Conservation (phyloP, 306 rosid species). For the Acacia confusa region DNA sequence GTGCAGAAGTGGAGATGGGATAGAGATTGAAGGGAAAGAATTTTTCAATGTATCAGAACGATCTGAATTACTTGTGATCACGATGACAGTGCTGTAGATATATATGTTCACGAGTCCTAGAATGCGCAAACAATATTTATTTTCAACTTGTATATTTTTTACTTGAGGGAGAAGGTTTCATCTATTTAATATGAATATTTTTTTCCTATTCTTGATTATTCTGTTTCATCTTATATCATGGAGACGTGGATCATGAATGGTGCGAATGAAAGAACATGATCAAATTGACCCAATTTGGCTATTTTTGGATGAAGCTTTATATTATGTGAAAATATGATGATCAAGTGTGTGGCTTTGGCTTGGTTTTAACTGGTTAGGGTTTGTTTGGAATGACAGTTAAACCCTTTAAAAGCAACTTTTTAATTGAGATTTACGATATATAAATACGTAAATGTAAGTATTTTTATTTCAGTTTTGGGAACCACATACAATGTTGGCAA, state of each 20-base stretch:
- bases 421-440: too few species aligned
- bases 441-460: too few species aligned
- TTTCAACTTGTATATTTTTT: not conserved
- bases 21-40: conserved; percentile 35
- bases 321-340: not conserved
- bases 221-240: not conserved
- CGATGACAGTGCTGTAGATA: not conserved
- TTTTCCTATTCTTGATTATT: not conserved
- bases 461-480: too few species aligned
- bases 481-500: too few species aligned
- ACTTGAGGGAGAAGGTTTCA: not conserved
- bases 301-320: not conserved
- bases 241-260: not conserved
- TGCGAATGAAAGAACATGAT: not conserved
- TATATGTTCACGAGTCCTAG: not conserved
- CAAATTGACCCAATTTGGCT: not conserved
- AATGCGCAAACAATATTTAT: not conserved
- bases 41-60: conserved; percentile 30
- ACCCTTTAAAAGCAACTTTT: too few species aligned
- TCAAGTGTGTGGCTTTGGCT: not conserved
- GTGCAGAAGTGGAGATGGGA: conserved; percentile 27
- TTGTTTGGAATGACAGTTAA: too few species aligned
- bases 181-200: not conserved
- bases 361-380: not conserved
- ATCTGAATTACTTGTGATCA: not conserved